Conservation (phyloP, 768 basidiomycete genomes). For the Suillus spraguei region DNA sequence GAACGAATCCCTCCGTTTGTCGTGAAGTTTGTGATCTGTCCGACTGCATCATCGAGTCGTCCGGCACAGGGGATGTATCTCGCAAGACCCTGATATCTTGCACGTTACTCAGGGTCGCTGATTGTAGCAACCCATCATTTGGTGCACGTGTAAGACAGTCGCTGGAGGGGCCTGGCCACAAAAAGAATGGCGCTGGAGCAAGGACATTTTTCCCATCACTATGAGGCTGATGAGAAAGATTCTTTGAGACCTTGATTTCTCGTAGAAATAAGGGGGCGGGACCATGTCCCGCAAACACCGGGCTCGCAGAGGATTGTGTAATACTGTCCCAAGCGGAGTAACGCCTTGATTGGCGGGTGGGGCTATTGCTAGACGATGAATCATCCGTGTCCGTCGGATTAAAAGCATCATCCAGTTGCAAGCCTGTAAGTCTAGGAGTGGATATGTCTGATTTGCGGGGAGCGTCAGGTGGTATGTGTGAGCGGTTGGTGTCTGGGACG, state of each 20-base stretch:
- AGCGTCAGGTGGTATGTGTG: constrained; percentile 37
- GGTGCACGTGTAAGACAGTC: constrained; percentile 12
- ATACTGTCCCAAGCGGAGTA: constrained; percentile 26
- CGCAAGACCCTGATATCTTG: neutral
- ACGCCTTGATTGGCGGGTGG: constrained; percentile 22
- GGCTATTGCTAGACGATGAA: constrained; percentile 30
- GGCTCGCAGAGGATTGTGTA: constrained; percentile 11
- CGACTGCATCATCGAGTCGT: neutral
- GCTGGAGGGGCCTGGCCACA: constrained; percentile 16
- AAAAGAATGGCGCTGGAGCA: constrained; percentile 20
- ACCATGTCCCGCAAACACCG: constrained; percentile 18
- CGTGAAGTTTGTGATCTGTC: constrained; percentile 18
- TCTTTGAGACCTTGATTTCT: constrained; percentile 12
- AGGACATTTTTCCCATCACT: constrained; percentile 14
- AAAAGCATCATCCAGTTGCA: constrained; percentile 24
- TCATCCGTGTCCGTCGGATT: constrained; percentile 34
- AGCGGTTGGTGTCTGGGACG: constrained; percentile 27
- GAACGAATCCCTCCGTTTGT: constrained; percentile 11
- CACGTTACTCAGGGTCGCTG: neutral
- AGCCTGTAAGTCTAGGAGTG: constrained; percentile 21
- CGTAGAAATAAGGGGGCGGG: constrained; percentile 18
- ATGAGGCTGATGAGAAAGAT: neutral
- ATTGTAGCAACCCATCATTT: neutral
- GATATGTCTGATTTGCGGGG: constrained; percentile 28
- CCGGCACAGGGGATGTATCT: neutral